Evolutionary conservation across 805 yeast genomes (phyloP), one percentile per base, ranked within the genome.

Genomic region (Barnettozyma vustinii): DNA sequence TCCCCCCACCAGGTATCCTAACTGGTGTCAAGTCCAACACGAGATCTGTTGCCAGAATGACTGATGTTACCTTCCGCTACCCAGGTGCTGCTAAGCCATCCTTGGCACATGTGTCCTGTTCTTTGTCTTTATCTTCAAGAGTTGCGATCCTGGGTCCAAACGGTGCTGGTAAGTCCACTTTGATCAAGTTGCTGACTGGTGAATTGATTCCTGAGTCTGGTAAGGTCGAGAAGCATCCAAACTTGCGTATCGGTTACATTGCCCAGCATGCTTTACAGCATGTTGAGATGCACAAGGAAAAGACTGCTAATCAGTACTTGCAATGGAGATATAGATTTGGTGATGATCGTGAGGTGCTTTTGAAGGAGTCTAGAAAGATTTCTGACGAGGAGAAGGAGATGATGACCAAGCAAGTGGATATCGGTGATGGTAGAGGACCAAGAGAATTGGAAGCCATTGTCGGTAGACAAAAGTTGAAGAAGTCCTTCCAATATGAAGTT

Each of bases 321-420:
- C 98, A 94, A 74, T 92, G 99, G 99, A 84, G 99, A 74, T 92
- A 92, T 69, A 82, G 88, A 68, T 87, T 91, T 60, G 99, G 99
- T 67, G 98, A 94, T 65, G 99, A 92, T 70, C 88, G 98, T 70
- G 99, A 92, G 73, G 96, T 94, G 26, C 78, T 90, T 58, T 70
- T 92, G 68, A 94, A 92, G 72, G 97, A 91, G 70, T 84, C 96
- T 1, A 83, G 99, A 70, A 87, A 87, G 69, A 77, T 92, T 57
- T 78, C 89, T 42, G 87, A 80, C 18, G 87, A 80, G 26, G 96
- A 90, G 69, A 79, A 78, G 64, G 87, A 77, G 51, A 76, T 82
- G 71, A 81, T 92, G 89, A 75, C 69, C 50, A 85, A 84, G 65
- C 82, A 83, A 59, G 77, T 92, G 54, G 96, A 85, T 56, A 73